Evolutionary conservation across 2,329 filamentous ascomycete genomes (phyloP), one percentile per base, ranked within the genome.

Genomic region (Talaromyces sp.): DNA sequence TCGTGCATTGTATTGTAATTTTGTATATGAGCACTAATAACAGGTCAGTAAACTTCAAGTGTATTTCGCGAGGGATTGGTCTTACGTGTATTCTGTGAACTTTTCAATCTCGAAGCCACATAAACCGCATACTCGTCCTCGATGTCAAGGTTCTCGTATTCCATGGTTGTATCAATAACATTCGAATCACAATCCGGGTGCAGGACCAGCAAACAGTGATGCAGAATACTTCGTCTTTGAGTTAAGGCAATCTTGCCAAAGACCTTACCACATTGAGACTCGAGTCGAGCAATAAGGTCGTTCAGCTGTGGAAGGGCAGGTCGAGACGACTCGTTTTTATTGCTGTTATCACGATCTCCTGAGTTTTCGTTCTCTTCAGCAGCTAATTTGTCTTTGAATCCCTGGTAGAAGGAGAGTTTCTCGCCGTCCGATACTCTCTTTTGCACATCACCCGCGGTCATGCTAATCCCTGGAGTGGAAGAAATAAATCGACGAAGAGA

Each of bases 181-280:
- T 68, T 67, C 10, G 72, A 70, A 43, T 76, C 74, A 39, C 76
- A 73, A 10, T 77, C 74, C 6, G 76, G 65, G 73, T 85, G 72
- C 70, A 85, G 70, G 79, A 80, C 68, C 72, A 84, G 67, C 3
- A 84, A 78, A 37, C 83, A 82, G 3, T 88, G 88, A 70, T 92
- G 88, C 5, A 88, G 80, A 11, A 93, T 88, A 64, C 87, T 89
- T 63, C 88, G 81, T 71, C 86, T 83, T 77, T 92, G 85, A 7
- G 88, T 85, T 75, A 89, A 85, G 67, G 91, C 87, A 73, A 93
- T 87, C 65, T 88, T 82, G 62, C 85, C 77, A 70, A 92, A 91
- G 1, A 92, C 82, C 8, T 76, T 77, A n/a, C 82, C 82, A 10
- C 88, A 86, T 71, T 88, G 87, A 3, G 76, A 75, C 0, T 82